phyloP scores from a whole-genome alignment of 257 asterid species.

The Leonotis leonurus region DNA sequence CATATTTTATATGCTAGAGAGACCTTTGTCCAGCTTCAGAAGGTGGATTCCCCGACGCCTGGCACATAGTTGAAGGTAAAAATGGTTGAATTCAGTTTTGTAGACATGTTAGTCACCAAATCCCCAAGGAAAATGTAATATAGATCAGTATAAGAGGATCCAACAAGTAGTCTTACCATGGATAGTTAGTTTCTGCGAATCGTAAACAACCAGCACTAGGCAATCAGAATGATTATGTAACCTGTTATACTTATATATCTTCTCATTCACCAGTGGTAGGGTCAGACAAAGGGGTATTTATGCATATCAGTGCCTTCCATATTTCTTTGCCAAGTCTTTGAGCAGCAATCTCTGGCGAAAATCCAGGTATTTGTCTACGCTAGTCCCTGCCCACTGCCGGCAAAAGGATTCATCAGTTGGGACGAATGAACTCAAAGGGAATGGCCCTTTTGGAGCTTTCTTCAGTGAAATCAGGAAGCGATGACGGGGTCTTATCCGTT shows the following conservation, averaged over 20 bases:
- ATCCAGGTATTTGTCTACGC: slow-evolving; percentile 71
- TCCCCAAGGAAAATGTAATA: not conserved
- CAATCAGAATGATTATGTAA: not conserved
- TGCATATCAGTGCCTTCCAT: slow-evolving; percentile 42
- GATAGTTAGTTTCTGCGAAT: not conserved
- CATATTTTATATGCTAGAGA: not conserved
- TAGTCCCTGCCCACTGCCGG: slow-evolving; percentile 96
- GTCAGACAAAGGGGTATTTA: slow-evolving; percentile 6
- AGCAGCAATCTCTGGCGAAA: slow-evolving; percentile 80
- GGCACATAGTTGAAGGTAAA: slow-evolving; percentile 1
- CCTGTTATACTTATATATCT: not conserved
- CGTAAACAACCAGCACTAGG: not conserved
- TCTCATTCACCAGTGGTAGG: not conserved
- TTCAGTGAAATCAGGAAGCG: slow-evolving; percentile 75
- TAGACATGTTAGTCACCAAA: not conserved
- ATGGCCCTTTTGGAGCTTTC: slow-evolving; percentile 91
- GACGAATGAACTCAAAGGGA: slow-evolving; percentile 83
- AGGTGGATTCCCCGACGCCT: slow-evolving; percentile 16
- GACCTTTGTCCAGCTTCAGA: slow-evolving; percentile 14
- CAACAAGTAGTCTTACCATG: slow-evolving; percentile 21
- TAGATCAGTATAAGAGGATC: not conserved
- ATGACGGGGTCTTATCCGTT: slow-evolving; percentile 93
- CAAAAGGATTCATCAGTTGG: slow-evolving; percentile 91
- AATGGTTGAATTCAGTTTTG: not conserved
- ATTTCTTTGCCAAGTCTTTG: slow-evolving; percentile 75